Evolutionary conservation across 169 alveolate species (phyloP), one percentile per base, ranked within the genome.

Genomic region (Plasmodium vivax): DNA sequence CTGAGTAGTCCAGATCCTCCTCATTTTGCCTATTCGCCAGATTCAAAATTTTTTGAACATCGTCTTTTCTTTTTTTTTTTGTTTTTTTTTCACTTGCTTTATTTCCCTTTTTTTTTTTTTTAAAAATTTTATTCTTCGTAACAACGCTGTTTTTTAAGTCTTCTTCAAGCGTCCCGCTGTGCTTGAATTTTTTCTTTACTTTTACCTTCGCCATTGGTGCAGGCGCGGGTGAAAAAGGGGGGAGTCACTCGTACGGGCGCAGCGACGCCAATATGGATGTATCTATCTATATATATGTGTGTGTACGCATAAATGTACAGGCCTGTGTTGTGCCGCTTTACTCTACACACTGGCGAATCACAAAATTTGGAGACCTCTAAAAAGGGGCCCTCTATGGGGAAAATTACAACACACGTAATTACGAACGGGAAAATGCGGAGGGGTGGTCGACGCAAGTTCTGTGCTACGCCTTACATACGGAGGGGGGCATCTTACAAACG

Each of bases 11-110:
- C 58, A 47, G 10, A 74, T 83, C 75, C 34, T 88, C 82, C 73
- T 88, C 90, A 88, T 88, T 88, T 88, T 79, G 80, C 72, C 47
- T 80, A 79, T 88, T 88, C 30, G 85, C 94, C 58, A 88, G 34
- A 38, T 79, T 77, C 32, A 88, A 41, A n/a, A 88, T 88, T 79
- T 79, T 88, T 41, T 58, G 80, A 16, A 88, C 56, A 43, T 88
- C 51, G 41, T 62, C 72, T 80, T 77, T 88, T 47, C 62, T 74
- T 54, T 73, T 85, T 74, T 34, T 74, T 68, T 84, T 68, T 16
- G 45, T 9, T 19, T 19, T 36, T 27, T 34, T 71, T 51, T 85
- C 62, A 85, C 41, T 47, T 79, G 10, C 47, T n/a, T 77, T 88
- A 5, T 79, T 81, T 12, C 58, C 56, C n/a, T 79, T 77, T 19